These are phyloP conservation scores for Symbiodinium pilosum DNA, from an alignment of 73 alveolate genomes.

Conservation along the genomic window DNA sequence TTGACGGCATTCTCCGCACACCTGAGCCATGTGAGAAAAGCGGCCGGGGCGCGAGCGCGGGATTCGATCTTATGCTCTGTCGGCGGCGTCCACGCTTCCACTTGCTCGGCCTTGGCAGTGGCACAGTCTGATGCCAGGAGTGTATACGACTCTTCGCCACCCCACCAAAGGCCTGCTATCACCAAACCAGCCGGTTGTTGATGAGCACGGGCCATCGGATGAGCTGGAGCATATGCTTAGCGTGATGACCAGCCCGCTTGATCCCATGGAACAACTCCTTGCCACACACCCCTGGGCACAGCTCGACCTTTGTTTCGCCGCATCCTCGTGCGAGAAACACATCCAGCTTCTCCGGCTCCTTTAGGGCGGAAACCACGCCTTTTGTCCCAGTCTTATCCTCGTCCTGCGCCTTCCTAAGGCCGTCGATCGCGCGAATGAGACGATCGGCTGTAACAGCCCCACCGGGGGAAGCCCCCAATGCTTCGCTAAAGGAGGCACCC, in stretches of 20 bases:
- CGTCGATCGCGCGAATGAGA: not conserved
- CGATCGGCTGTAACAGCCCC: not conserved
- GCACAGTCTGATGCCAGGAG: not conserved
- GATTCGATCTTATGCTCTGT: not conserved
- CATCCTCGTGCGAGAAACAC: not conserved
- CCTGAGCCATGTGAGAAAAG: not conserved
- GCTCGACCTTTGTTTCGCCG: not conserved
- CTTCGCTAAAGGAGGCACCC: not conserved
- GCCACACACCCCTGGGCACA: not conserved
- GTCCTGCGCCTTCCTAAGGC: not conserved
- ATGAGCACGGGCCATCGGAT: not conserved
- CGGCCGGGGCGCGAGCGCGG: not conserved
- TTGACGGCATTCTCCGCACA: not conserved
- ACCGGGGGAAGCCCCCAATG: not conserved
- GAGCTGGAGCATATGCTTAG: not conserved
- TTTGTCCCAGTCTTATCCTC: too few species aligned
- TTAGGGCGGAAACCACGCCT: not conserved
- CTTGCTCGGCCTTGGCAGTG: not conserved
- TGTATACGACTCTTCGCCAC: not conserved
- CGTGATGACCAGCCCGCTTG: not conserved
- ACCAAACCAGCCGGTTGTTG: not conserved
- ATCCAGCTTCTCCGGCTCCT: not conserved
- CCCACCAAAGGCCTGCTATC: constrained; percentile 5
- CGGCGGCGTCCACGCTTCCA: not conserved
- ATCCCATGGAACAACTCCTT: not conserved